These are phyloP conservation scores for Lindgomyces ingoldianus DNA, from an alignment of 495 filamentous ascomycete genomes.

Conservation along the genomic window DNA sequence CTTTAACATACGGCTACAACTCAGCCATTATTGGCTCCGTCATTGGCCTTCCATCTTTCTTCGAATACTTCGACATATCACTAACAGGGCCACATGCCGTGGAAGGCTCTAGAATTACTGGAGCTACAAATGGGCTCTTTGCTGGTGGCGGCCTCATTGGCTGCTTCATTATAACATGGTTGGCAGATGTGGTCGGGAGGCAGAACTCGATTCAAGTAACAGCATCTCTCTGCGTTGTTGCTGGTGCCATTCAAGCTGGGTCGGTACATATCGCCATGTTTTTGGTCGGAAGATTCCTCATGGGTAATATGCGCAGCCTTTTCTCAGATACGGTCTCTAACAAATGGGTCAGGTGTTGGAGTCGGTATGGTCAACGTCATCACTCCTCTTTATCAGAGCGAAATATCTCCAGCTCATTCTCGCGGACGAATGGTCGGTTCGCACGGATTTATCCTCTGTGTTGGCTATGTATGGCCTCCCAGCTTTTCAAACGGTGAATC, in stretches of 20 bases:
- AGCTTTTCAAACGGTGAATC: background rate
- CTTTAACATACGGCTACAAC: conserved; percentile 36
- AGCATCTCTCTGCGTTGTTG: background rate
- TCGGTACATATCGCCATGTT: conserved; percentile 26
- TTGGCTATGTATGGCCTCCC: conserved; percentile 3
- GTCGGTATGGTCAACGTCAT: conserved; percentile 15
- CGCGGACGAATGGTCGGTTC: conserved; percentile 17
- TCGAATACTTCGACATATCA: conserved; percentile 25
- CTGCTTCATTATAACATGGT: conserved; percentile 1
- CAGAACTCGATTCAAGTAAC: background rate
- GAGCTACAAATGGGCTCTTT: conserved; percentile 21
- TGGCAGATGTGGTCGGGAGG: background rate
- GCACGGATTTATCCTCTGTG: conserved; percentile 15
- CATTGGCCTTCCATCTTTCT: conserved; percentile 30
- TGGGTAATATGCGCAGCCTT: no score
- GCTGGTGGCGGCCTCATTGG: conserved; percentile 8
- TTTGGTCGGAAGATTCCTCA: conserved; percentile 18
- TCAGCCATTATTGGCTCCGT: conserved; percentile 29
- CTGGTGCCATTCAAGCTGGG: conserved; percentile 11
- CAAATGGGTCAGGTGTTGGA: no score
- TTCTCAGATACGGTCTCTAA: no score
- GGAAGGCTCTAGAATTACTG: background rate
- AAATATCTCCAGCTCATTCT: conserved; percentile 9
- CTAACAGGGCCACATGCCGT: background rate
- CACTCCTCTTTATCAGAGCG: conserved; percentile 15